phyloP scores from a whole-genome alignment of 768 basidiomycete genomes.

The Lentinula sp. region DNA sequence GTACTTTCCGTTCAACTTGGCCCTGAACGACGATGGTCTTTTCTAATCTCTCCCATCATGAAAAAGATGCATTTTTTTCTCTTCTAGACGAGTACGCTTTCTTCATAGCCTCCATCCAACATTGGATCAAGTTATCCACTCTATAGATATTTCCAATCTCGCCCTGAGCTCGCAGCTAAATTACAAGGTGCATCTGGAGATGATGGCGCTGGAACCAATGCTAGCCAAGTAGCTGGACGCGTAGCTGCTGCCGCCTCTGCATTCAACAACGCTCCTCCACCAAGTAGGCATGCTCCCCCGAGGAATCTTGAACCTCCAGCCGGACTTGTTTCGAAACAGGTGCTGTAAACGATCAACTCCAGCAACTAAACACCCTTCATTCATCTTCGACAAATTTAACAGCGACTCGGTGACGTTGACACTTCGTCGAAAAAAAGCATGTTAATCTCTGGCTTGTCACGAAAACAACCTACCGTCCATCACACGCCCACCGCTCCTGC shows the following conservation, averaged over 20 bases:
- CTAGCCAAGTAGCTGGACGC: slow-evolving; percentile 19
- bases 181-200: slow-evolving; percentile 7
- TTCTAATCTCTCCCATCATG: slow-evolving; percentile 53
- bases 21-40: slow-evolving; percentile 54
- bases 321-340: slow-evolving; percentile 7
- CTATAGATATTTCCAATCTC: slow-evolving; percentile 67
- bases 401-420: slow-evolving; percentile 62
- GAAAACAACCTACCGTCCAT: slow-evolving; percentile 30
- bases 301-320: neutral
- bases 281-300: neutral
- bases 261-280: slow-evolving; percentile 4
- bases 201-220: slow-evolving; percentile 14
- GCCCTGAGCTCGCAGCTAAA: slow-evolving; percentile 55
- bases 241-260: slow-evolving; percentile 5
- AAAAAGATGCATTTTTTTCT: slow-evolving; percentile 79
- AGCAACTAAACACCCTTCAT: no score
- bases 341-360: neutral
- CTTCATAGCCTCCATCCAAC: slow-evolving; percentile 1
- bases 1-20: neutral
- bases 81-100: slow-evolving; percentile 69
- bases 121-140: neutral
- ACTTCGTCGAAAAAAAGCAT: slow-evolving; percentile 42
- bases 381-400: neutral
- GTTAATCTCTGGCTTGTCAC: slow-evolving; percentile 38
- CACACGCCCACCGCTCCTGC: slow-evolving; percentile 26